phyloP scores from a whole-genome alignment of 768 basidiomycete species.

The Phlegmacium glaucopus region DNA sequence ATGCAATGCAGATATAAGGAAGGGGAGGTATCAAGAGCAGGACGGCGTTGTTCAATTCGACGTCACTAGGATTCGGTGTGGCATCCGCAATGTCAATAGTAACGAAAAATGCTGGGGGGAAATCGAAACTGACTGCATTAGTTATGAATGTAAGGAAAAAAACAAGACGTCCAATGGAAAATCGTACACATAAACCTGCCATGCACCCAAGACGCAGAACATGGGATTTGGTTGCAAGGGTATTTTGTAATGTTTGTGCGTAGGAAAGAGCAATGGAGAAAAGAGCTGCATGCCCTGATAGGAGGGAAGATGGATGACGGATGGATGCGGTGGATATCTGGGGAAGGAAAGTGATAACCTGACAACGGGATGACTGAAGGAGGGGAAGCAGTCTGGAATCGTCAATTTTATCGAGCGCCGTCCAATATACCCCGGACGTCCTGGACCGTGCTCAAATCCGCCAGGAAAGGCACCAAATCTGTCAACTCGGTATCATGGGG shows the following conservation, averaged over 20 bases:
- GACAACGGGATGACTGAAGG: constrained; percentile 1
- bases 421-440: constrained; percentile 93
- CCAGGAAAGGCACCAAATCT: constrained; percentile 91
- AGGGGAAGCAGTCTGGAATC: neutral
- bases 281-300: constrained; percentile 1
- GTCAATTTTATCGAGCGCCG: constrained; percentile 60
- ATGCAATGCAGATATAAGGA: constrained; percentile 2
- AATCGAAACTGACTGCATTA: neutral
- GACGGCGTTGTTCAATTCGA: constrained; percentile 2
- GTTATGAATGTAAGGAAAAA: neutral
- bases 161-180: neutral
- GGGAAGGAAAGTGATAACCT: constrained; percentile 1
- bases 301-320: constrained; percentile 1
- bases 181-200: neutral
- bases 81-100: neutral
- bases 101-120: neutral
- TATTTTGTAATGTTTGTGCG: constrained; percentile 13
- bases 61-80: constrained; percentile 2
- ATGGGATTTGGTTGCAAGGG: constrained; percentile 11
- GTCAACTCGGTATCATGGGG: constrained; percentile 98
- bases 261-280: constrained; percentile 10
- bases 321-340: constrained; percentile 1
- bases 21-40: neutral
- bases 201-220: neutral
- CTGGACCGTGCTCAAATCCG: constrained; percentile 79